A percentile compares a stretch with the other conserved stretches of the same genome.
phyloP scores from a whole-genome alignment of 495 filamentous ascomycete genomes.

The Pseudotulostoma volvatum region DNA sequence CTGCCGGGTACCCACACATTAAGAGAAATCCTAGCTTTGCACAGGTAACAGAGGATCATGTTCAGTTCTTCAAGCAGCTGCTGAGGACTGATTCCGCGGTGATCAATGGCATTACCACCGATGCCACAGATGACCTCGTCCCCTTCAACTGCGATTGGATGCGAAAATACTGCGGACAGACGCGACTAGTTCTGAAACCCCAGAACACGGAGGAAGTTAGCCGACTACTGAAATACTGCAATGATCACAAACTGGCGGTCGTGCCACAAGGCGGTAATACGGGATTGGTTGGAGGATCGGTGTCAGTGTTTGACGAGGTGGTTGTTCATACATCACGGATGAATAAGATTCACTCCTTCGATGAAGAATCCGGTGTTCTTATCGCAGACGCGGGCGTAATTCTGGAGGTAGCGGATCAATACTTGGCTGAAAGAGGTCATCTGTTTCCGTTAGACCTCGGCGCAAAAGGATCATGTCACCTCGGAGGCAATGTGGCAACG shows the following conservation, averaged over 20 bases:
- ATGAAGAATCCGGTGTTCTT: constrained; percentile 78
- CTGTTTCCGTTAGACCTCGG: constrained; percentile 93
- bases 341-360: constrained; percentile 82
- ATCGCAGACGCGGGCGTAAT: constrained; percentile 85
- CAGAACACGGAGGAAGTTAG: constrained; percentile 67
- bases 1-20: constrained; percentile 69
- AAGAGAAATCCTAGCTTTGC: constrained; percentile 59
- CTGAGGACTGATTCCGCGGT: constrained; percentile 64
- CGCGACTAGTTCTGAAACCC: constrained; percentile 74
- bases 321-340: constrained; percentile 77
- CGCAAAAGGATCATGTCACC: constrained; percentile 92
- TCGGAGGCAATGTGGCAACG: constrained; percentile 95
- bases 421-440: constrained; percentile 58
- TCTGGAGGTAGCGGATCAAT: constrained; percentile 72
- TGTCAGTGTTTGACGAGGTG: constrained; percentile 96
- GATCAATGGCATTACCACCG: constrained; percentile 60
- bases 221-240: constrained; percentile 82
- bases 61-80: constrained; percentile 58
- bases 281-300: constrained; percentile 82
- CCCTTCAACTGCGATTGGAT: constrained; percentile 97
- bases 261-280: constrained; percentile 98
- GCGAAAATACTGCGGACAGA: constrained; percentile 92
- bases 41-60: constrained; percentile 55
- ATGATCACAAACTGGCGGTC: constrained; percentile 75
- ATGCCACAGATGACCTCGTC: constrained; percentile 64